Conservation (phyloP, 768 basidiomycete genomes). For the Crassisporium funariophilum region DNA sequence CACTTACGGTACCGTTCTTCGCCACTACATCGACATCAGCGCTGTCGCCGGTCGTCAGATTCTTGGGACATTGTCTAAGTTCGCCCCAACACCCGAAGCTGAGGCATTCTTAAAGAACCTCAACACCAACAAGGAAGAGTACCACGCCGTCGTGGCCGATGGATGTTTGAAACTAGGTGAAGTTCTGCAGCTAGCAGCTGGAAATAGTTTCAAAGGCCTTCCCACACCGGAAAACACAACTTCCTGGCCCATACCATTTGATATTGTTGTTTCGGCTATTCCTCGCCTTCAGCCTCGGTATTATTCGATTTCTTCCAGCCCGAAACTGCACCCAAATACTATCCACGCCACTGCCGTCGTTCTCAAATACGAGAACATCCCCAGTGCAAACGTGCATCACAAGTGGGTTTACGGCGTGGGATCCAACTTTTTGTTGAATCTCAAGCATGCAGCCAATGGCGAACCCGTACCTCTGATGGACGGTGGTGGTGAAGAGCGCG, state of each 20-base stretch:
- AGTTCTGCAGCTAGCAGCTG: conserved; percentile 87
- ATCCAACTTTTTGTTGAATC: conserved; percentile 93
- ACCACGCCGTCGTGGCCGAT: conserved; percentile 71
- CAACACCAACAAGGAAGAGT: conserved; percentile 87
- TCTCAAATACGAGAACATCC: conserved; percentile 82
- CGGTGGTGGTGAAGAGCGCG: conserved; percentile 36
- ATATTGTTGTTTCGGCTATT: conserved; percentile 92
- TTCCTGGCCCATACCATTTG: conserved; percentile 91
- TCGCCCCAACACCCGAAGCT: conserved; percentile 80
- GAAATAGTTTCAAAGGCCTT: conserved; percentile 60
- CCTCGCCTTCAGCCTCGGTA: conserved; percentile 95
- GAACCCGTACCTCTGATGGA: conserved; percentile 52
- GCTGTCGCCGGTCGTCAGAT: conserved; percentile 94
- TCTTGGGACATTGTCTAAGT: conserved; percentile 84
- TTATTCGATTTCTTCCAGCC: conserved; percentile 98
- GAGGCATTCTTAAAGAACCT: conserved; percentile 72
- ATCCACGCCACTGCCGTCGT: conserved; percentile 97
- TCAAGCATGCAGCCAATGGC: conserved; percentile 73
- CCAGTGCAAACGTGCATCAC: conserved; percentile 49
- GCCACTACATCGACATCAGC: conserved; percentile 97
- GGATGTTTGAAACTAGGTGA: conserved; percentile 93
- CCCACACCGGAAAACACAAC: conserved; percentile 80
- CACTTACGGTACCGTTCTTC: conserved; percentile 89
- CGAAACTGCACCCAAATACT: conserved; percentile 84
- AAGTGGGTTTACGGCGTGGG: conserved; percentile 88